Base-by-base conservation (phyloP, 345 rosid species). In the Barbarea vulgaris region DNA sequence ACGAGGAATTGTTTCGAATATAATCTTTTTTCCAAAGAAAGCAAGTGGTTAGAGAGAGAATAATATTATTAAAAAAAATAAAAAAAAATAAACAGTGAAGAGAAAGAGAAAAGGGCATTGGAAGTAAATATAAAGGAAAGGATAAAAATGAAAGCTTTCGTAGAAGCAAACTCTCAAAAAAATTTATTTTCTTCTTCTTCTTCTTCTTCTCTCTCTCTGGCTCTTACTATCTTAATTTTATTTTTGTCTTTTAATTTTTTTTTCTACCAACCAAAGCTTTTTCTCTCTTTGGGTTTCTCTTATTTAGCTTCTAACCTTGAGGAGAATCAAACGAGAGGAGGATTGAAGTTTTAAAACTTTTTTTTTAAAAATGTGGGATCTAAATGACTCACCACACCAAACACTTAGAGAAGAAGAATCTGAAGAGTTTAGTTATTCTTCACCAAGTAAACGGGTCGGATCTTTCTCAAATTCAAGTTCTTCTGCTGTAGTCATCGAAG, bases 391-490 rank as follows among this genome's bases (percentile, higher is more conserved):
- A 52, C 81, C 64, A n/a, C 46, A 77, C 39, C 72, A 64, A 9
- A 70, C 86, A 88, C 3, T 86, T 81, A 79, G 78, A 82, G 82
- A 67, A 68, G 79, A 68, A 67, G 71, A 73, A 79, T 62, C 79
- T 3, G 96, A 84, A 72, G 96, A 83, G 76, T 85, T 90, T 65
- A 83, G 91, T 73, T 92, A 96, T 74, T 70, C 84, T 4, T 92
- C 97, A 17, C 90, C 87, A 69, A 88, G 89, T 3, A 94, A 94
- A 83, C 83, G 87, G 83, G 89, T 90, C 80, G 93, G 91, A 81
- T 92, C 98, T 79, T 72, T 84, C 14, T 92, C 98, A 2, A 79
- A 68, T 30, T 79, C 82, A 85, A 86, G 96, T 76, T 95, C 98
- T 2, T 95, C 99, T 58, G 96, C 93, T 64, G 84, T 86, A n/a